Evolutionary conservation across 768 basidiomycete species (phyloP), one percentile per base, ranked within the genome.

Genomic region (Sarcodon aspratus): DNA sequence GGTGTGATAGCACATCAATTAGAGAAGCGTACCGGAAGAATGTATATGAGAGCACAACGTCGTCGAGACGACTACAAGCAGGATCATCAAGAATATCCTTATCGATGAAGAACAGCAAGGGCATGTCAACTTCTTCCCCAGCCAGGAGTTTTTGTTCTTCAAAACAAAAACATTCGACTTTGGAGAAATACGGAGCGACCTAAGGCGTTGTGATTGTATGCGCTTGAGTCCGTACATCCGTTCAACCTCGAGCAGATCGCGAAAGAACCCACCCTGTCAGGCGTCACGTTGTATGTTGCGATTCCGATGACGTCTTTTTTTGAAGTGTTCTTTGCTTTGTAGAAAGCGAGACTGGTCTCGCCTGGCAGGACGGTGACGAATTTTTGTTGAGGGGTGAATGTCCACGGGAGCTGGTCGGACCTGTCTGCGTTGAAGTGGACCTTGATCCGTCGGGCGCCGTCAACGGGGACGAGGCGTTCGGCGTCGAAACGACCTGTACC

Each of bases 161-260:
- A 56, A 99, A 99, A 66, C 96, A 99, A 71, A 99, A 99, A 56
- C 96, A 99, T 64, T 99, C 96, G 10, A 99, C 92, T 69, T 99
- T 99, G 46, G 94, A 92, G 61, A 99, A 99, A 65, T 98, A 98
- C 0, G 95, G 93, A 8, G 96, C 96, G 55, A 98, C 77, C 95
- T 97, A 59, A n/a, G 47, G 8, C 17, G 33, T 12, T 7, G 11
- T 31, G 31, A 31, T 1, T 21, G 34, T 47, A 21, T 35, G 42
- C 15, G 10, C 7, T 18, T n/a, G 10, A 21, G 21, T 9, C 40
- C 35, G n/a, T 15, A 3, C 43, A 44, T 27, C 12, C 9, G 15
- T 17, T 44, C 11, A n/a, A 33, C 11, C 8, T 35, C 40, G n/a
- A 13, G 12, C 15, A 35, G 38, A 34, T 10, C 27, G 18, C 46